phyloP scores from a whole-genome alignment of 106 monocot species.

The Allium fistulosum region DNA sequence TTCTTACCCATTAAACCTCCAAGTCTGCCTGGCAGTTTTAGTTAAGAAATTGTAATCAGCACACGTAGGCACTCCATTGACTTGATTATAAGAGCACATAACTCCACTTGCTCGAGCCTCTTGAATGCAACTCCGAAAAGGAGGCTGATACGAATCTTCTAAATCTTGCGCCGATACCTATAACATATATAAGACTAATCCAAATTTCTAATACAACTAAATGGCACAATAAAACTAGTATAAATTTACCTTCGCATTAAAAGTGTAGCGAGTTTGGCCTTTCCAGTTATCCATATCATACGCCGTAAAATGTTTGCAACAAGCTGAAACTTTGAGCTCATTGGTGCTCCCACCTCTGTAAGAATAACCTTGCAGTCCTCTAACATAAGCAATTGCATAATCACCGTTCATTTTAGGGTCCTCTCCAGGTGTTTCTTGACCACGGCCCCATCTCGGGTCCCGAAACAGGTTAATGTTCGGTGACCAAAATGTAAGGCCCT shows the following conservation, averaged over 20 bases:
- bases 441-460: slow-evolving; percentile 91
- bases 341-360: slow-evolving; percentile 2
- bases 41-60: slow-evolving; percentile 44
- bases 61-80: slow-evolving; percentile 87
- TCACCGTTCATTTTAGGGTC: slow-evolving; percentile 48
- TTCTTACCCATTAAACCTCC: slow-evolving; percentile 79
- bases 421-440: slow-evolving; percentile 96
- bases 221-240: too few species aligned
- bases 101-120: slow-evolving; percentile 72
- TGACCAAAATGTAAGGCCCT: slow-evolving; percentile 92
- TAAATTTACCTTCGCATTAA: slow-evolving; percentile 62
- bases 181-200: neutral
- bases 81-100: slow-evolving; percentile 96
- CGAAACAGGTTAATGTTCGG: slow-evolving; percentile 93
- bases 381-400: slow-evolving; percentile 68
- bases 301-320: slow-evolving; percentile 94
- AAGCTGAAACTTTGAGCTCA: slow-evolving; percentile 79
- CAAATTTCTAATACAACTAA: too few species aligned
- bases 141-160: slow-evolving; percentile 84
- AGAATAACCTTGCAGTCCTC: slow-evolving; percentile 46
- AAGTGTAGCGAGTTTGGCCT: slow-evolving; percentile 54
- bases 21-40: slow-evolving; percentile 46
- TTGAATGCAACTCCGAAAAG: slow-evolving; percentile 69
- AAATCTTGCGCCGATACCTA: slow-evolving; percentile 89
- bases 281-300: slow-evolving; percentile 93